Evolutionary conservation across 352 stramenopile species (phyloP).

Genomic region (Plasmopara halstedii): DNA sequence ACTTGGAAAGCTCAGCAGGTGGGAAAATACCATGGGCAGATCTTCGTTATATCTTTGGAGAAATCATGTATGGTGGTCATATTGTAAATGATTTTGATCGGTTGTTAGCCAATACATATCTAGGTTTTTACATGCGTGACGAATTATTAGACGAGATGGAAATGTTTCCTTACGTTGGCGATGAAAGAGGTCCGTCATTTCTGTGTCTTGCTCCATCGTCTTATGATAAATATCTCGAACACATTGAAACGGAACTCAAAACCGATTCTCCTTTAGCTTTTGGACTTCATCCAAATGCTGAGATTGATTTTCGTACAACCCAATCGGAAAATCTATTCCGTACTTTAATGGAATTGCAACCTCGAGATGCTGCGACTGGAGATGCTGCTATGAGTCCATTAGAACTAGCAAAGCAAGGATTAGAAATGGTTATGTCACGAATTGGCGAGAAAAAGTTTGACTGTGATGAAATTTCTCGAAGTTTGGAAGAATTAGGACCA

Average conservation of each 20-base stretch:
- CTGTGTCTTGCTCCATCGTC: slow-evolving; percentile 93
- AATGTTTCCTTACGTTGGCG: slow-evolving; percentile 96
- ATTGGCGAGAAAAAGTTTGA: slow-evolving; percentile 98
- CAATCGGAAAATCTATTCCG: slow-evolving; percentile 94
- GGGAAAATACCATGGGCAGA: slow-evolving; percentile 96
- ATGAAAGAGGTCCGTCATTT: slow-evolving; percentile 93
- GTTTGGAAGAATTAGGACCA: slow-evolving; percentile 91
- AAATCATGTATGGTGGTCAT: slow-evolving; percentile 96
- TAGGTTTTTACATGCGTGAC: slow-evolving; percentile 98
- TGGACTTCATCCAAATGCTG: slow-evolving; percentile 95
- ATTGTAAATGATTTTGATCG: slow-evolving; percentile 96
- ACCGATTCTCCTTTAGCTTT: slow-evolving; percentile 96
- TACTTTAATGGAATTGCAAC: slow-evolving; percentile 94
- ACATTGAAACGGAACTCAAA: slow-evolving; percentile 95
- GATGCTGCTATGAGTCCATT: slow-evolving; percentile 89
- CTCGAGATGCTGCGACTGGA: slow-evolving; percentile 76
- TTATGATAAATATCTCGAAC: slow-evolving; percentile 96
- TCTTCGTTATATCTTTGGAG: slow-evolving; percentile 94
- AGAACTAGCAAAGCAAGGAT: slow-evolving; percentile 84
- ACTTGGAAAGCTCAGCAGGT: slow-evolving; percentile 92
- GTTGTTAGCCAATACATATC: slow-evolving; percentile 93
- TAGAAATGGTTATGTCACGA: slow-evolving; percentile 91
- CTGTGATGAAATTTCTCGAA: slow-evolving; percentile 91
- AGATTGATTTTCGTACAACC: slow-evolving; percentile 97
- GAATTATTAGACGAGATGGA: slow-evolving; percentile 97